phyloP scores from a whole-genome alignment of 2,329 filamentous ascomycete genomes.

The Aaosphaeria pasadenensis region DNA sequence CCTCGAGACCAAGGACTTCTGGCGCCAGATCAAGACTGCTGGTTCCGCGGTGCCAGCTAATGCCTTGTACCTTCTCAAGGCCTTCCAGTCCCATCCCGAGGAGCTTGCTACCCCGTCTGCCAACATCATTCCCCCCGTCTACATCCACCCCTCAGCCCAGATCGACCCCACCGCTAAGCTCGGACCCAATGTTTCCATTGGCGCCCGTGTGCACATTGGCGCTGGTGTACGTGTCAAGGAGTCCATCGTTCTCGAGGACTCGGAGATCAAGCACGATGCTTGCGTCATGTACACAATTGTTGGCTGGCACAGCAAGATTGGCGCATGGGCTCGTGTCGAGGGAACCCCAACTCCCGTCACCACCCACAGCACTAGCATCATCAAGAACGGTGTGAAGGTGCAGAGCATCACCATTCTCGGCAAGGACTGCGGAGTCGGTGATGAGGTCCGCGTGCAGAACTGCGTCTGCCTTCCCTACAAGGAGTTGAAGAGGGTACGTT shows the following conservation, averaged over 20 bases:
- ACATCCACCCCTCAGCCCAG: slow-evolving; percentile 86
- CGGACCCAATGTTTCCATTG: slow-evolving; percentile 93
- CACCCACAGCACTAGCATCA: slow-evolving; percentile 88
- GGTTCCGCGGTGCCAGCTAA: slow-evolving; percentile 96
- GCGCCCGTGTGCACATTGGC: slow-evolving; percentile 80
- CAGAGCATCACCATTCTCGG: slow-evolving; percentile 97
- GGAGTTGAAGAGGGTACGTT: slow-evolving; percentile 87
- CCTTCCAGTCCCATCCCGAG: slow-evolving; percentile 75
- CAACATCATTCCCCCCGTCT: slow-evolving; percentile 88
- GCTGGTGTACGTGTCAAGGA: slow-evolving; percentile 92
- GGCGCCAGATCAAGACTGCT: slow-evolving; percentile 99
- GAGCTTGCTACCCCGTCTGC: slow-evolving; percentile 82
- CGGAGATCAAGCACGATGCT: slow-evolving; percentile 94
- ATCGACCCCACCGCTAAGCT: slow-evolving; percentile 96
- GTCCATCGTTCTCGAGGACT: slow-evolving; percentile 90
- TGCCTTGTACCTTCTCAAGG: slow-evolving; percentile 92
- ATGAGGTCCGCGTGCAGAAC: slow-evolving; percentile 95
- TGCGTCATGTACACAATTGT: slow-evolving; percentile 96
- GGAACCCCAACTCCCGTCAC: slow-evolving; percentile 84
- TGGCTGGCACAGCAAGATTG: slow-evolving; percentile 92
- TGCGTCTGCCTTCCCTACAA: slow-evolving; percentile 97
- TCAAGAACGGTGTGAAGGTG: slow-evolving; percentile 98
- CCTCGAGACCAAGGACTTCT: slow-evolving; percentile 98
- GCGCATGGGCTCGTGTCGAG: slow-evolving; percentile 97
- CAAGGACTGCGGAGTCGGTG: slow-evolving; percentile 91